Base-by-base conservation (phyloP, 768 basidiomycete species). In the Dioszegia hungarica region DNA sequence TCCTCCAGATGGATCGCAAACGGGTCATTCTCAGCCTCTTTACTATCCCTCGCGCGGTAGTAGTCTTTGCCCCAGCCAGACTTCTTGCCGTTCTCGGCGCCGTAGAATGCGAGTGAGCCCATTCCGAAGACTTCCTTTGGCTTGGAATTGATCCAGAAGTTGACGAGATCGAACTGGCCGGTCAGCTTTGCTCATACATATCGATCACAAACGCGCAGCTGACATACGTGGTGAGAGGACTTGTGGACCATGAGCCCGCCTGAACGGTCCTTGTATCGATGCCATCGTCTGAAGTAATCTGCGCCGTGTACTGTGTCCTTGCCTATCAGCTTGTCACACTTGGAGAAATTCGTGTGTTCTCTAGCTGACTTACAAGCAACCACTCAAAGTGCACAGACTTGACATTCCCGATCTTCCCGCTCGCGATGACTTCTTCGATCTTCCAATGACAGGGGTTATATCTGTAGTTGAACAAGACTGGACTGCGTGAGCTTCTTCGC, bases 231-330 rank as follows among this genome's bases (percentile, higher is more conserved):
- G 51, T 70, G 68, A 12, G 65, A 67, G 25, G 64, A 63, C 58
- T 70, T 70, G 63, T 70, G 68, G 10, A 70, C 66, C 68, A 70
- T 70, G 24, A 70, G 57, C 37, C 63, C 68, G 25, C 68, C 68
- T 1, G 65, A 67, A 39, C 47, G 58, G 59, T 70, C 63, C 63
- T 70, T 70, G 64, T 79, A 78, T 10, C 79, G 70, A 61, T 81
- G 80, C 80, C 81, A 82, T 34, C 81, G 76, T n/a, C 80, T 70
- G 72, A 81, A 81, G 66, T 81, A 81, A 67, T 82, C 81, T 6
- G 80, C 80, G 29, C 81, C 81, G 60, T 82, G 81, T 8, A 81
- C 80, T 8, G 81, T 81, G 62, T 82, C 81, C 67, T 68, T 27
- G 2, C 11, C 1, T 1, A 37, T 60, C 44, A 60, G 53, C 47